These are phyloP conservation scores for Cladosporium sp. DNA, from an alignment of 2,329 filamentous ascomycete genomes.

Conservation along the genomic window DNA sequence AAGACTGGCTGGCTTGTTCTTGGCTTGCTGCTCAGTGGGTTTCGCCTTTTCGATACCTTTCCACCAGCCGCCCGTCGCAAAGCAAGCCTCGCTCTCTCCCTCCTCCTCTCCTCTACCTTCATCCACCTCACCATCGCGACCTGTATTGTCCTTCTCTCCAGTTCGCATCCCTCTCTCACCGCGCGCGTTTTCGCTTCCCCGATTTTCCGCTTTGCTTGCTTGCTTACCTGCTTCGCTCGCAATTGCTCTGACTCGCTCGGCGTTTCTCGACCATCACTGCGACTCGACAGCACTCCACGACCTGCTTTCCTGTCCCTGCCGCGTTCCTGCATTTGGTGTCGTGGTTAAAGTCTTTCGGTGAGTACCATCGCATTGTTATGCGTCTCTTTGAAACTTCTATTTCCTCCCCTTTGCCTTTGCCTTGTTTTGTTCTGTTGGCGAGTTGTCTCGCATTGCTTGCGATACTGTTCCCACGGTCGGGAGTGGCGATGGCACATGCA, in stretches of 20 bases:
- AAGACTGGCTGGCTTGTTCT: too few species aligned
- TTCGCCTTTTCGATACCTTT: not conserved
- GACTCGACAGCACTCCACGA: slow-evolving; percentile 7
- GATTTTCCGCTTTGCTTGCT: slow-evolving; percentile 3
- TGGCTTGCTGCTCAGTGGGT: not conserved
- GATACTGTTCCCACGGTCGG: too few species aligned
- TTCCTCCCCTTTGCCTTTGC: too few species aligned
- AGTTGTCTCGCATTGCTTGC: too few species aligned
- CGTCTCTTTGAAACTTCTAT: too few species aligned
- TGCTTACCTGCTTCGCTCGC: slow-evolving; percentile 9
- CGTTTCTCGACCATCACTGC: slow-evolving; percentile 2
- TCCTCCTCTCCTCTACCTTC: not conserved
- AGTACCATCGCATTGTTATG: not conserved
- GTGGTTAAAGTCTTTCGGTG: slow-evolving; percentile 10
- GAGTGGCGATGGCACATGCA: too few species aligned
- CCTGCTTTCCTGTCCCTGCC: slow-evolving; percentile 7
- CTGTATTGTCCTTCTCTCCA: not conserved
- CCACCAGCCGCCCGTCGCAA: not conserved
- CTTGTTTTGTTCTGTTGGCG: too few species aligned
- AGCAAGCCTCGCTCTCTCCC: not conserved
- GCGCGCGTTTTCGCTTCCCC: slow-evolving; percentile 11
- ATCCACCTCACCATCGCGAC: slow-evolving; percentile 1
- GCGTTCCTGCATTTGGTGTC: slow-evolving; percentile 11
- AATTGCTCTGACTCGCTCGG: slow-evolving; percentile 4
- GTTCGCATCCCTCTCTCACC: slow-evolving; percentile 13